These are phyloP conservation scores for Penicillium sp. DNA, from an alignment of 2,329 filamentous ascomycete genomes.

Conservation along the genomic window DNA sequence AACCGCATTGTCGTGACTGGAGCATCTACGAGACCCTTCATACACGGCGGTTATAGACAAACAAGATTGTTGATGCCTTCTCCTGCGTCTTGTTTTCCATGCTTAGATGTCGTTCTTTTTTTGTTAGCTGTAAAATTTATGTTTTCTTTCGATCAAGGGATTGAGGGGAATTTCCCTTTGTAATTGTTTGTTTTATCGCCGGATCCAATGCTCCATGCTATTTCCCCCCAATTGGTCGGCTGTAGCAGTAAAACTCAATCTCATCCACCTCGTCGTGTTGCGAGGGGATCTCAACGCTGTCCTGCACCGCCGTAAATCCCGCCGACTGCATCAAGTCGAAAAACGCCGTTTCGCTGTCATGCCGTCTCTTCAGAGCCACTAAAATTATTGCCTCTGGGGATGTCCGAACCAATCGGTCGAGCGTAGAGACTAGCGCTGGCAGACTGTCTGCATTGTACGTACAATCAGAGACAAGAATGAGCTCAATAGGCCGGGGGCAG, in stretches of 20 bases:
- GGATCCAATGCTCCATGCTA: neutral
- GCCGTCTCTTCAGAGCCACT: constrained; percentile 65
- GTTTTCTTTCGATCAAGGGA: neutral
- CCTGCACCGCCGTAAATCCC: constrained; percentile 34
- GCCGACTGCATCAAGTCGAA: constrained; percentile 57
- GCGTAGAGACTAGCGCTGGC: constrained; percentile 59
- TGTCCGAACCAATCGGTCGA: constrained; percentile 48
- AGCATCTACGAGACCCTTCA: neutral
- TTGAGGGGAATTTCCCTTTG: neutral
- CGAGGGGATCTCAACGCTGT: constrained; percentile 37
- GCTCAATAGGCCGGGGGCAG: constrained; percentile 46
- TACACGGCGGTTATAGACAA: neutral
- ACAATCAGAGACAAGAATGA: constrained; percentile 68
- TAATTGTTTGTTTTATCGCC: neutral
- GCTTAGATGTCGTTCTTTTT: neutral
- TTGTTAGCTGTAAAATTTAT: neutral
- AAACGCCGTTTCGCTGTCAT: constrained; percentile 64
- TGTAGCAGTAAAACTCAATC: constrained; percentile 41
- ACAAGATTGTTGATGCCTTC: neutral
- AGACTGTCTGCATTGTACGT: constrained; percentile 70
- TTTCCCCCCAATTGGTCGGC: constrained; percentile 6
- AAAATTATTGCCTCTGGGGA: constrained; percentile 54
- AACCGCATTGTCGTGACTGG: neutral
- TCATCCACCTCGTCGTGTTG: constrained; percentile 36
- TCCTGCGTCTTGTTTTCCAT: too few relatives aligned